These are phyloP conservation scores for Ustilago lituana DNA, from an alignment of 1,284 basidiomycete genomes.

Conservation along the genomic window DNA sequence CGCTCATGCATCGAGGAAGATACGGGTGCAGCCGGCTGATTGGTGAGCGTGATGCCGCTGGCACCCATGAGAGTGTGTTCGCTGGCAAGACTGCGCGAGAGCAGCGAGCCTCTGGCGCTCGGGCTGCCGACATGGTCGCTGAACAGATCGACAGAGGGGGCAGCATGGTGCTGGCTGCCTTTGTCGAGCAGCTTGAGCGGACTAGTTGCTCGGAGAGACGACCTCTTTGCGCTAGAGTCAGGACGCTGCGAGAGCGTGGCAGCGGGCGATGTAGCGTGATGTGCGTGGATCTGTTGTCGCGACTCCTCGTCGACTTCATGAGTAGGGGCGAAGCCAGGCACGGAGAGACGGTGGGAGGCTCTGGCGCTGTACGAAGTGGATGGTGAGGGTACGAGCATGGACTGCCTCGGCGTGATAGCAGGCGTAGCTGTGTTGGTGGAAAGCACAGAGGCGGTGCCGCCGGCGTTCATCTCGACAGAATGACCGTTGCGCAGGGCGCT, in stretches of 20 bases:
- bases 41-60: slow-evolving; percentile 48
- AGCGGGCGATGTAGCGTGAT: slow-evolving; percentile 19
- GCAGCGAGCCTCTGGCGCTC: slow-evolving; percentile 22
- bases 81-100: slow-evolving; percentile 50
- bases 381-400: slow-evolving; percentile 19
- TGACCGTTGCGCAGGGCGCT: slow-evolving; percentile 6
- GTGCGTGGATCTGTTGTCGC: slow-evolving; percentile 1
- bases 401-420: slow-evolving; percentile 43
- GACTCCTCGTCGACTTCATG: slow-evolving; percentile 27
- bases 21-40: slow-evolving; percentile 7
- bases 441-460: slow-evolving; percentile 19
- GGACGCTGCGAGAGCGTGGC: slow-evolving; percentile 13
- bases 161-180: slow-evolving; percentile 43
- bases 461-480: background rate
- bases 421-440: slow-evolving; percentile 52
- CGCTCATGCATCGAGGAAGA: slow-evolving; percentile 9
- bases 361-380: slow-evolving; percentile 16
- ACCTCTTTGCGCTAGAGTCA: slow-evolving; percentile 14
- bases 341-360: slow-evolving; percentile 28
- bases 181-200: slow-evolving; percentile 53
- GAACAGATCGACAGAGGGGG: slow-evolving; percentile 51
- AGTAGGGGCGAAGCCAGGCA: slow-evolving; percentile 28
- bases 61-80: slow-evolving; percentile 52
- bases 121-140: slow-evolving; percentile 49
- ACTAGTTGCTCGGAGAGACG: slow-evolving; percentile 37